phyloP scores from a whole-genome alignment of 345 rosid genomes.

The Trapa bicornis region DNA sequence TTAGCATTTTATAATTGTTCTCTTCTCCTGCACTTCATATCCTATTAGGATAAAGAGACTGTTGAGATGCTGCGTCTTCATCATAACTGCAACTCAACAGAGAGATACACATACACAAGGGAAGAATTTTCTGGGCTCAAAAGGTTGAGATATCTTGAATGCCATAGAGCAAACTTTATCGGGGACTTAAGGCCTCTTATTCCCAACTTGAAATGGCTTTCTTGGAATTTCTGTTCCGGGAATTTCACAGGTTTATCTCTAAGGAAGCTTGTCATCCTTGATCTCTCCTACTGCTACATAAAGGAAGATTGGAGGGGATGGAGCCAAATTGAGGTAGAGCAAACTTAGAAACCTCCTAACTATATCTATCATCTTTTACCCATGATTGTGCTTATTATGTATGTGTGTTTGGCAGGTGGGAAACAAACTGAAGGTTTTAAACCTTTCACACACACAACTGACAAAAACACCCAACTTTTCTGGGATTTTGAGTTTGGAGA shows the following conservation, averaged over 20 bases:
- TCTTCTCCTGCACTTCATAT: no score
- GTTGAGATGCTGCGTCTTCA: not conserved
- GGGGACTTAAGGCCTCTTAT: not conserved
- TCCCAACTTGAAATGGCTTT: not conserved
- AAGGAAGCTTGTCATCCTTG: not conserved
- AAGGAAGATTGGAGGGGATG: slow-evolving; percentile 4
- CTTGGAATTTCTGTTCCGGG: not conserved
- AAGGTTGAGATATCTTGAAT: not conserved
- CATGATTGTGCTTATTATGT: not conserved
- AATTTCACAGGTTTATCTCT: not conserved
- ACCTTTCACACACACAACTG: not conserved
- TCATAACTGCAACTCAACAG: not conserved
- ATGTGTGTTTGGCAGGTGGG: not conserved
- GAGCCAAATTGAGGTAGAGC: not conserved
- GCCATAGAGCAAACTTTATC: not conserved
- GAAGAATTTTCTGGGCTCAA: not conserved
- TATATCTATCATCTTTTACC: no score
- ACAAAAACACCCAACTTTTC: not conserved
- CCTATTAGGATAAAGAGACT: not conserved
- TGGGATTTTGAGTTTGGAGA: not conserved
- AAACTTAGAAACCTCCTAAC: not conserved
- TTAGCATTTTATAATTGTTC: no score
- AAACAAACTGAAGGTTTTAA: slow-evolving; percentile 1
- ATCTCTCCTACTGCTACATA: not conserved
- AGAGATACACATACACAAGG: not conserved